Evolutionary conservation across 2,329 filamentous ascomycete genomes (phyloP).

Genomic region (Myriosclerotinia curreyana): DNA sequence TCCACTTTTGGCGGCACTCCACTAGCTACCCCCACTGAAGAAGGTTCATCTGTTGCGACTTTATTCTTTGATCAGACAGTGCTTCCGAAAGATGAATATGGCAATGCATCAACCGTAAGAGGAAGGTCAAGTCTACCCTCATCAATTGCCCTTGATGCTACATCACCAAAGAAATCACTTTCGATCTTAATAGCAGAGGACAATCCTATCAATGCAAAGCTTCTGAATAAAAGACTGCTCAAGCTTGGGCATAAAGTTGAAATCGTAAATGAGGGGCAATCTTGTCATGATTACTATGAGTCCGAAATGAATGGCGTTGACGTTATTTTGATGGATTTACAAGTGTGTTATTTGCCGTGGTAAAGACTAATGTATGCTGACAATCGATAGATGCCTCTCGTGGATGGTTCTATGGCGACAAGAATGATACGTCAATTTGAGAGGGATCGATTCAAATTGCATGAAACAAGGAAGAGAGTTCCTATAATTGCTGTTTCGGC

Average conservation of each 20-base stretch:
- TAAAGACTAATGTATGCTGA: not conserved
- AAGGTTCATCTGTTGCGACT: not conserved
- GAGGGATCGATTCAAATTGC: conserved; percentile 38
- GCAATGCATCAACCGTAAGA: not conserved
- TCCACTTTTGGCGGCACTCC: conserved; percentile 9
- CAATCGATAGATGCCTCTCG: conserved; percentile 75
- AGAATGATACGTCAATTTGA: conserved; percentile 80
- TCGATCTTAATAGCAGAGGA: conserved; percentile 80
- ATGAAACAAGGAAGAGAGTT: conserved; percentile 50
- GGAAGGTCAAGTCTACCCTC: not conserved
- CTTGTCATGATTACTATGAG: conserved; percentile 69
- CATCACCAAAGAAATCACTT: conserved; percentile 6
- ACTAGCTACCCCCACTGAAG: conserved; percentile 7
- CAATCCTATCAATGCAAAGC: conserved; percentile 81
- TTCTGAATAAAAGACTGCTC: conserved; percentile 75
- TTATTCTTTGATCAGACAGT: conserved; percentile 15
- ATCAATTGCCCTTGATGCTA: not conserved
- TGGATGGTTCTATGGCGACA: conserved; percentile 77
- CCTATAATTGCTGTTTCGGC: conserved; percentile 87
- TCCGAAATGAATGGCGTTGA: conserved; percentile 66
- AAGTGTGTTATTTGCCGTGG: conserved; percentile 53
- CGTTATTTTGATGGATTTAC: conserved; percentile 87
- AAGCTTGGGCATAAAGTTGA: conserved; percentile 69
- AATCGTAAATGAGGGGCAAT: conserved; percentile 77
- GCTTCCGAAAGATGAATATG: not conserved